Percentiles rank a stretch among this genome's conserved stretches.
These are phyloP conservation scores for Calonectria fujianensis DNA, from an alignment of 2,329 filamentous ascomycete genomes.

Conservation along the genomic window DNA sequence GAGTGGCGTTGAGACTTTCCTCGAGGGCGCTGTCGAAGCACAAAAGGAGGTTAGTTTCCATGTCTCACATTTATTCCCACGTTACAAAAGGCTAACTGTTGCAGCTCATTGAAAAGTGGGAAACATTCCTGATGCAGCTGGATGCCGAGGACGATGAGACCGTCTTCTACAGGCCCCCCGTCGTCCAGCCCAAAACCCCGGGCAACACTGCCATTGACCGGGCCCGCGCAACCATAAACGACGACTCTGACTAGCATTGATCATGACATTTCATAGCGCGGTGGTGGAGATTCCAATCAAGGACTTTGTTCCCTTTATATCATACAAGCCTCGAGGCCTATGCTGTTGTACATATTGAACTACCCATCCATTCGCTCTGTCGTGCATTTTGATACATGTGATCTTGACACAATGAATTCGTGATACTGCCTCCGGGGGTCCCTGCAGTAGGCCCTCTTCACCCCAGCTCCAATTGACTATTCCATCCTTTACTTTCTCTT, in stretches of 20 bases:
- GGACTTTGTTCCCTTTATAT: constrained; percentile 56
- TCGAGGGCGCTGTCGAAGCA: constrained; percentile 97
- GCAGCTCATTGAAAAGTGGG: constrained; percentile 90
- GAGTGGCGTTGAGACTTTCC: constrained; percentile 96
- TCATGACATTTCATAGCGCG: constrained; percentile 42
- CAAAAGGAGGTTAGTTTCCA: constrained; percentile 89
- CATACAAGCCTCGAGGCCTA: constrained; percentile 59
- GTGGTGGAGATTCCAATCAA: constrained; percentile 41
- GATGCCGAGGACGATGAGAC: constrained; percentile 93
- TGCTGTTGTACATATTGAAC: constrained; percentile 60
- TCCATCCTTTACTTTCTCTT: constrained; percentile 66
- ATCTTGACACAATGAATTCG: constrained; percentile 26
- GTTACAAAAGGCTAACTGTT: constrained; percentile 26
- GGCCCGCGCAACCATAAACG: constrained; percentile 75
- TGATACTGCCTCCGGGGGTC: neutral
- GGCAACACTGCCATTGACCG: constrained; percentile 77
- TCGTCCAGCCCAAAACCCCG: constrained; percentile 72
- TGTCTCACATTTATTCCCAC: neutral
- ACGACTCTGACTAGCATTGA: constrained; percentile 73
- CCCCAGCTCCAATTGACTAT: neutral
- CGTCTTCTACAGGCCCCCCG: constrained; percentile 78
- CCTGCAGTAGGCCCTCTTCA: constrained; percentile 3
- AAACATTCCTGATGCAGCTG: constrained; percentile 96
- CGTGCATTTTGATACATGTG: constrained; percentile 20
- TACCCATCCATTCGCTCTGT: constrained; percentile 45